These are phyloP conservation scores for Berkeleyomyces basicola DNA, from an alignment of 2,329 filamentous ascomycete genomes.

Conservation along the genomic window DNA sequence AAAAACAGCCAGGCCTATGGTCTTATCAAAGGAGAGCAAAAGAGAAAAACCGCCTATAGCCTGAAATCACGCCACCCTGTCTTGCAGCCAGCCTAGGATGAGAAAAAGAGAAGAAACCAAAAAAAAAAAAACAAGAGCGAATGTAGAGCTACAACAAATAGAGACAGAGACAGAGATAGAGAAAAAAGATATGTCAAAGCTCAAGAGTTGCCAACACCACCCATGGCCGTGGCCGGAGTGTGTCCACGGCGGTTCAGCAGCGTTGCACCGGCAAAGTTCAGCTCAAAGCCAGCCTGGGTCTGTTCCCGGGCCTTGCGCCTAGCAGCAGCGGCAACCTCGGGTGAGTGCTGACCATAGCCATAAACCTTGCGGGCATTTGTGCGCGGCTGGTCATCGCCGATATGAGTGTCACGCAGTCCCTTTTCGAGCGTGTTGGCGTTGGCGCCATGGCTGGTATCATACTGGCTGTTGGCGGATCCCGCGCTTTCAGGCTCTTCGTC, in stretches of 20 bases:
- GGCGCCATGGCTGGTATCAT: slow-evolving; percentile 10
- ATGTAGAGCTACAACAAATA: background rate
- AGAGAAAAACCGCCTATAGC: background rate
- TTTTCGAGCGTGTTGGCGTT: slow-evolving; percentile 59
- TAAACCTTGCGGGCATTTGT: slow-evolving; percentile 26
- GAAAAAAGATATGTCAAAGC: slow-evolving; percentile 17
- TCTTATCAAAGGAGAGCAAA: background rate
- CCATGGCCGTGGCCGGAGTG: slow-evolving; percentile 30
- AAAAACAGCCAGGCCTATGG: background rate
- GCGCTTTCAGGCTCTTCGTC: slow-evolving; percentile 38
- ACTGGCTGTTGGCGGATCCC: slow-evolving; percentile 26
- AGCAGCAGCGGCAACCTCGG: slow-evolving; percentile 67
- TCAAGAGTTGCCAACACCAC: background rate
- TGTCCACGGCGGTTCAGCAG: slow-evolving; percentile 56
- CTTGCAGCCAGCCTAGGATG: background rate
- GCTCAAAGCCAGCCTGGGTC: slow-evolving; percentile 69
- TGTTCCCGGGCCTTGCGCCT: slow-evolving; percentile 59
- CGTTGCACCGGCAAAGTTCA: slow-evolving; percentile 81
- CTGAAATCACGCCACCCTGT: background rate
- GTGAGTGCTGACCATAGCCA: slow-evolving; percentile 81
- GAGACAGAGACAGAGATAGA: background rate
- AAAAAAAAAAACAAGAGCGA: background rate
- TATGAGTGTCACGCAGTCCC: slow-evolving; percentile 68
- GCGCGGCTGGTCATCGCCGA: slow-evolving; percentile 43
- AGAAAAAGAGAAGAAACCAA: background rate